phyloP scores from a whole-genome alignment of 306 rosid genomes.

The Casuarina equisetifolia region DNA sequence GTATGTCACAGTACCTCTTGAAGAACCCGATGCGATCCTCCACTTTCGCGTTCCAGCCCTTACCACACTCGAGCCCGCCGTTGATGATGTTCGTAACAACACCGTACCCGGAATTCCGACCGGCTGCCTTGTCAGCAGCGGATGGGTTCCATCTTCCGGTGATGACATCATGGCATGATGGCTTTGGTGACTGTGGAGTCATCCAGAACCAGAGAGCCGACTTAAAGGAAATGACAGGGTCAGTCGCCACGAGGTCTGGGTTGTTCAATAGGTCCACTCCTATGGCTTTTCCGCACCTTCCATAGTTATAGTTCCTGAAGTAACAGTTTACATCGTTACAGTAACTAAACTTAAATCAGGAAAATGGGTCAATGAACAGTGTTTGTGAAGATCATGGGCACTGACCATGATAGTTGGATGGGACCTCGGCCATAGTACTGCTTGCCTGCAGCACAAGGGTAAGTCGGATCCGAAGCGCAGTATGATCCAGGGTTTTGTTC shows the following conservation, averaged over 20 bases:
- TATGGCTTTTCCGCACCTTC: slow-evolving; percentile 45
- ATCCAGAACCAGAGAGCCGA: slow-evolving; percentile 83
- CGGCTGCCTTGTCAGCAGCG: slow-evolving; percentile 33
- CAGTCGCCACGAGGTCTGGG: slow-evolving; percentile 54
- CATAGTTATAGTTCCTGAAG: slow-evolving; percentile 65
- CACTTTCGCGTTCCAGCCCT: slow-evolving; percentile 20
- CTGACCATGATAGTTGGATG: slow-evolving; percentile 59
- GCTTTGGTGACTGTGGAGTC: slow-evolving; percentile 66
- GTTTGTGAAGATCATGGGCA: too few species aligned
- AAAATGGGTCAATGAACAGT: too few species aligned
- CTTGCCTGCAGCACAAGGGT: slow-evolving; percentile 55
- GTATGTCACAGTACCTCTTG: slow-evolving; percentile 41
- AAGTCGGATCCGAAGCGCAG: slow-evolving; percentile 26
- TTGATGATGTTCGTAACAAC: slow-evolving; percentile 47
- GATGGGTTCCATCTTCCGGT: slow-evolving; percentile 51
- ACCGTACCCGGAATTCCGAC: slow-evolving; percentile 38
- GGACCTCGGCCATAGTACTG: slow-evolving; percentile 72
- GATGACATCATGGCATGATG: slow-evolving; percentile 68
- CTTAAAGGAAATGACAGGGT: slow-evolving; percentile 50
- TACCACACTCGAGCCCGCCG: slow-evolving; percentile 44
- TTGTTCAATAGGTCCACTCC: slow-evolving; percentile 35
- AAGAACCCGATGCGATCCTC: slow-evolving; percentile 41
- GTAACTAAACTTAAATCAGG: too few species aligned
- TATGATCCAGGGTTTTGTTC: slow-evolving; percentile 34
- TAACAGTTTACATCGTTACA: too few species aligned